A percentile compares a stretch with the other conserved stretches of the same genome.
Evolutionary conservation across 345 rosid species (phyloP).

Genomic region (Lepidium didymum): DNA sequence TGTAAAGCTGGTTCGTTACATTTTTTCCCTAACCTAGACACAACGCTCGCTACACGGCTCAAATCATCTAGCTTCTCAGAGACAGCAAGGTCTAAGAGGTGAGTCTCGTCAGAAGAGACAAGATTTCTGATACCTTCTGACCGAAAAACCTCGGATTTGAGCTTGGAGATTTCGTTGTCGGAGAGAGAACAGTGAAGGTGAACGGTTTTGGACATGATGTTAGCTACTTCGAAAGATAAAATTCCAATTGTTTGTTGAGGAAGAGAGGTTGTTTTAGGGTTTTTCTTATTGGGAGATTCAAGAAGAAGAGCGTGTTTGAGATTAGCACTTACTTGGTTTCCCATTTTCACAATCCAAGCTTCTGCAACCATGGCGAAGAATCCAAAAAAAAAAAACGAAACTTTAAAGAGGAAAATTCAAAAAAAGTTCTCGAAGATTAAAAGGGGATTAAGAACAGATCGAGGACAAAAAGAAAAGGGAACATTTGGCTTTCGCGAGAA

Average conservation of each 20-base stretch:
- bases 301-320: slow-evolving; percentile 76
- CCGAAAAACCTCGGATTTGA: slow-evolving; percentile 58
- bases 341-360: slow-evolving; percentile 89
- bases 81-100: slow-evolving; percentile 62
- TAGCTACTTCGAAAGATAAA: slow-evolving; percentile 90
- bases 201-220: slow-evolving; percentile 75
- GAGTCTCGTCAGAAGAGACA: slow-evolving; percentile 57
- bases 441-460: slow-evolving; percentile 12
- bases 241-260: slow-evolving; percentile 59
- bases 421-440: not conserved
- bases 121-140: slow-evolving; percentile 54
- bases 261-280: slow-evolving; percentile 22
- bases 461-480: not conserved
- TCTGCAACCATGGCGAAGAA: slow-evolving; percentile 69
- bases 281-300: slow-evolving; percentile 41
- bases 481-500: slow-evolving; percentile 6
- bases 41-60: slow-evolving; percentile 63
- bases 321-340: slow-evolving; percentile 91
- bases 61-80: slow-evolving; percentile 88
- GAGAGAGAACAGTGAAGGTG: slow-evolving; percentile 79
- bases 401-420: slow-evolving; percentile 1
- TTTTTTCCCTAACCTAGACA: slow-evolving; percentile 84
- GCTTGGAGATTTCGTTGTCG: slow-evolving; percentile 66
- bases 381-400: not conserved
- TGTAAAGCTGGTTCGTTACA: slow-evolving; percentile 82